Base-by-base conservation (phyloP, 1,284 basidiomycete genomes). In the Sphagnurus paluster region DNA sequence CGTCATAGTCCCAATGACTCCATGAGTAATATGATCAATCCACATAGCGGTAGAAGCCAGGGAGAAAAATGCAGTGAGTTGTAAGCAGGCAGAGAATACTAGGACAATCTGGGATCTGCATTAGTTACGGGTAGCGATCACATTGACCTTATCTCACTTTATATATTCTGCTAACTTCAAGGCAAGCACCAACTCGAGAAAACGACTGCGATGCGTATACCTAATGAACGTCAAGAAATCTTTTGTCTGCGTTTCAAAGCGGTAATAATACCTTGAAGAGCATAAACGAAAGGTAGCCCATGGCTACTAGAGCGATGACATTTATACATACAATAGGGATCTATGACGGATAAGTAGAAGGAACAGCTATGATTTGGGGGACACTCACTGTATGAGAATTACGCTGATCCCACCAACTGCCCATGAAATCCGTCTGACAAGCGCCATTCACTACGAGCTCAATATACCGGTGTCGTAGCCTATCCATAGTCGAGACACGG, bases 21-120 rank as follows among this genome's bases (percentile, higher is more conserved):
- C 66, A 24, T 61, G 61, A 33, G 64, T 69, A 3, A 79, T 66
- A 58, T 78, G 77, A 52, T 74, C 69, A 26, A 79, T 68, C 78
- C 79, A 82, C 43, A 80, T 62, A 1, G 63, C 71, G 6, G 73
- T 67, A 14, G 74, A 70, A 2, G 73, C 69, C 11, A 80, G 47
- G 4, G 69, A 66, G 56, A 81, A 80, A 59, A 82, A 82, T 6
- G 68, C 62, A 1, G 77, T 64, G 7, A 82, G 65, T 39, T 82
- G 77, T 10, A 81, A 58, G 41, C 62, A 63, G 8, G 76, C 77
- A 3, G 71, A 75, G 46, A 82, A 71, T 16, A 72, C 60, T 7
- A 81, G 65, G 6, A 77, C 70, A 41, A 79, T 60, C 75, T 79
- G 39, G 23, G 16, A 11, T 21, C 35, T n/a, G 20, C 20, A 29